phyloP scores from a whole-genome alignment of 257 asterid species.

The Forsythia viridissima region DNA sequence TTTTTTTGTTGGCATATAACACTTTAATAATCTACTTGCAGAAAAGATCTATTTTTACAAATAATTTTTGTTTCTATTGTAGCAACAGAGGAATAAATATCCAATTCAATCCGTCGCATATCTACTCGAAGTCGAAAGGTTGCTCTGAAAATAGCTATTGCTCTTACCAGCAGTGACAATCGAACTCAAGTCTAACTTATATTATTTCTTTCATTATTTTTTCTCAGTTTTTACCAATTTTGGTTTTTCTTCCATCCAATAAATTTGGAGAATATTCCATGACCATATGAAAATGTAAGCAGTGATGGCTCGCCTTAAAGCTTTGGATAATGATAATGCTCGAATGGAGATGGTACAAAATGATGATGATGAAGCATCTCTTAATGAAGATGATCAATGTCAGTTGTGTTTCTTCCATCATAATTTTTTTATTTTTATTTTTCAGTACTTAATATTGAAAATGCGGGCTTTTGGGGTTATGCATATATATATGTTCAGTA shows the following conservation, averaged over 20 bases:
- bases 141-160: slow-evolving; percentile 96
- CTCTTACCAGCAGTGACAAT: slow-evolving; percentile 82
- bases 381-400: slow-evolving; percentile 95
- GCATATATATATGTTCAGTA: neutral
- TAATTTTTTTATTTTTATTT: neutral
- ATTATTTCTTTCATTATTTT: slow-evolving; percentile 3
- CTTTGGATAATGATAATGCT: slow-evolving; percentile 92
- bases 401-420: neutral
- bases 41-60: neutral
- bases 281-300: slow-evolving; percentile 44
- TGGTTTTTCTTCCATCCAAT: neutral
- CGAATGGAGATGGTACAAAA: slow-evolving; percentile 59
- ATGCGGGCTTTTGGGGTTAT: neutral
- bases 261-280: neutral
- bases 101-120: slow-evolving; percentile 74
- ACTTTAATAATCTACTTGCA: neutral
- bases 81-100: slow-evolving; percentile 81
- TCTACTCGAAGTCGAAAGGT: slow-evolving; percentile 83
- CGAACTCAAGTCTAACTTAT: slow-evolving; percentile 67
- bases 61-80: neutral
- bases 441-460: neutral
- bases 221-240: neutral
- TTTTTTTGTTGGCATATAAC: neutral
- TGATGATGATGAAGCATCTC: slow-evolving; percentile 92
- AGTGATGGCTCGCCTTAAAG: slow-evolving; percentile 88